Percentiles rank a stretch among this genome's conserved stretches.
Conservation (phyloP, 2,329 filamentous ascomycete species). For the Ophiostoma perfectum region DNA sequence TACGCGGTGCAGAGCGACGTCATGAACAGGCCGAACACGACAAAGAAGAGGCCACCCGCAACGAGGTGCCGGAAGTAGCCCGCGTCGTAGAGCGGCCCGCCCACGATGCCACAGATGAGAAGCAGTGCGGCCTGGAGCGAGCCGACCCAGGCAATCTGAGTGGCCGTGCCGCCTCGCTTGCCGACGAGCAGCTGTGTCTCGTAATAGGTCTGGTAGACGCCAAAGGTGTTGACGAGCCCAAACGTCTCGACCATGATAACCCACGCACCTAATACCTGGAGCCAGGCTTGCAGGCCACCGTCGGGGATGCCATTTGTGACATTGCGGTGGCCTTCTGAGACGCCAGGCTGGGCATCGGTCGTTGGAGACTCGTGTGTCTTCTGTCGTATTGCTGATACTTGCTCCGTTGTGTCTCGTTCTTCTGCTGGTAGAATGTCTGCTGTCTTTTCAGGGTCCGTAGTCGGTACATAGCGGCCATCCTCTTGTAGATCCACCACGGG, state of each 20-base stretch:
- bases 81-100: slow-evolving; percentile 44
- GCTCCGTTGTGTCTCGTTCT: too few species aligned
- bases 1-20: slow-evolving; percentile 39
- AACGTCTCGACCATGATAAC: slow-evolving; percentile 23
- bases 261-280: slow-evolving; percentile 23
- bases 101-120: slow-evolving; percentile 38
- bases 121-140: slow-evolving; percentile 45
- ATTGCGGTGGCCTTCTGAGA: slow-evolving; percentile 33
- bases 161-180: slow-evolving; percentile 3
- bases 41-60: slow-evolving; percentile 35
- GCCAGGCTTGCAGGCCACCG: slow-evolving; percentile 21
- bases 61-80: slow-evolving; percentile 42
- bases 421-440: not conserved
- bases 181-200: slow-evolving; percentile 15
- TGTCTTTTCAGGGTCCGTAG: not conserved
- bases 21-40: slow-evolving; percentile 54
- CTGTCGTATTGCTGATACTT: not conserved
- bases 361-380: not conserved
- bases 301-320: slow-evolving; percentile 39
- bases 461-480: not conserved
- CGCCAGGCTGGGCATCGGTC: not conserved
- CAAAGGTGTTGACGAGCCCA: slow-evolving; percentile 20
- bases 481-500: not conserved
- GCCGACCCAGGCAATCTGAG: slow-evolving; percentile 43
- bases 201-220: slow-evolving; percentile 21